Percentiles rank a stretch among this genome's conserved stretches.
These are phyloP conservation scores for Phytopythium helicoides DNA, from an alignment of 352 stramenopile genomes.

Conservation along the genomic window DNA sequence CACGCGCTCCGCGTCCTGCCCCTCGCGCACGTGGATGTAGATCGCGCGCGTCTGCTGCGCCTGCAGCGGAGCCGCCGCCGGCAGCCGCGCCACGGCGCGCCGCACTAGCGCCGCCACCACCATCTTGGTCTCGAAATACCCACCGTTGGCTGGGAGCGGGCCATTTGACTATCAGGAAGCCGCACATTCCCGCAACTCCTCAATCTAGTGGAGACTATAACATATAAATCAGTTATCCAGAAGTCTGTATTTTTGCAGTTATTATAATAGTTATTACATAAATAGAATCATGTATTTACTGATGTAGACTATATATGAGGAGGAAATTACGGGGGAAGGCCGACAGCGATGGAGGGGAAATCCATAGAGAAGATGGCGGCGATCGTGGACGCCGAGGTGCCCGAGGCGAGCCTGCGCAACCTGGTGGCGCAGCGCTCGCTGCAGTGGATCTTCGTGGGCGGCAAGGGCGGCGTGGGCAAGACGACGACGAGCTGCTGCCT, in stretches of 20 bases:
- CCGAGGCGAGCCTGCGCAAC: conserved; percentile 90
- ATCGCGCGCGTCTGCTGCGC: conserved; percentile 30
- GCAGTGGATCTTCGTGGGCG: conserved; percentile 95
- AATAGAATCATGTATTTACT: too few relatives aligned
- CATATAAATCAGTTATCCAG: neutral
- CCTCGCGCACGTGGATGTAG: conserved; percentile 52
- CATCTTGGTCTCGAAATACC: neutral
- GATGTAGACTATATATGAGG: too few relatives aligned
- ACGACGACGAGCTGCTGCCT: conserved; percentile 98
- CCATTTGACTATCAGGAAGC: neutral
- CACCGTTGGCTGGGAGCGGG: too few relatives aligned
- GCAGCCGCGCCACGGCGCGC: conserved; percentile 16
- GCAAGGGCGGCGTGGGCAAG: conserved; percentile 95
- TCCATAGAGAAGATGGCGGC: neutral
- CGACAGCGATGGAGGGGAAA: neutral
- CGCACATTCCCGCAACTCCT: too few relatives aligned
- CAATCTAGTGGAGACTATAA: too few relatives aligned
- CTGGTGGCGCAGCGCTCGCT: conserved; percentile 87
- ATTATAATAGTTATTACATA: conserved; percentile 1
- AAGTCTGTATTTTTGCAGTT: neutral
- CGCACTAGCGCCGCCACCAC: conserved; percentile 39
- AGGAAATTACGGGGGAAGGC: neutral
- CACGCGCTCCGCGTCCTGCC: conserved; percentile 47
- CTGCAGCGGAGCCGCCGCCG: conserved; percentile 9
- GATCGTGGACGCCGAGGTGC: conserved; percentile 41